These are phyloP conservation scores for Bocquillonia castaneifolia DNA, from an alignment of 441 rosid genomes.

Conservation along the genomic window DNA sequence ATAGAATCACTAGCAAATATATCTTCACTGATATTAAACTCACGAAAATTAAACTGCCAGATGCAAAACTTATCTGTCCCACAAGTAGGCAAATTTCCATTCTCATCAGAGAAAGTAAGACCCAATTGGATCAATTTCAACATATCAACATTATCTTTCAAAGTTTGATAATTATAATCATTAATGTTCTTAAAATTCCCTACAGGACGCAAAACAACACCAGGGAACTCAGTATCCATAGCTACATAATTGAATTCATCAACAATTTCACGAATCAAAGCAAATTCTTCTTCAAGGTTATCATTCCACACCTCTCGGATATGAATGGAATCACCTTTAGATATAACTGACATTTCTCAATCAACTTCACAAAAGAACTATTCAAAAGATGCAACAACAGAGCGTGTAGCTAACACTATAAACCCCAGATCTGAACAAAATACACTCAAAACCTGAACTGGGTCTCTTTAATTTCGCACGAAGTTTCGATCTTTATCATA, in stretches of 20 bases:
- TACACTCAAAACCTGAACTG: conserved; percentile 28
- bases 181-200: conserved; percentile 39
- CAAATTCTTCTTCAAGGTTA: conserved; percentile 54
- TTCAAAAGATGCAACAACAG: background rate
- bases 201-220: conserved; percentile 50
- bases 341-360: conserved; percentile 40
- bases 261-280: conserved; percentile 48
- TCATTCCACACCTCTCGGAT: conserved; percentile 74
- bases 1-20: conserved; percentile 58
- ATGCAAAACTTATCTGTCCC: conserved; percentile 54
- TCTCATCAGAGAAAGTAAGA: conserved; percentile 58
- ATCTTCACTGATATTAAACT: conserved; percentile 50
- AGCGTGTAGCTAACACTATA: conserved; percentile 28
- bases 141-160: conserved; percentile 65
- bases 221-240: conserved; percentile 89
- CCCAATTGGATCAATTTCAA: conserved; percentile 75
- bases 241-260: conserved; percentile 54
- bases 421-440: conserved; percentile 52
- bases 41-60: conserved; percentile 82
- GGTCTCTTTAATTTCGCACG: background rate
- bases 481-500: background rate
- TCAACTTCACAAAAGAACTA: too few species aligned
- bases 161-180: conserved; percentile 50
- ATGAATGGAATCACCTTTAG: conserved; percentile 38
- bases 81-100: conserved; percentile 66